A percentile compares a stretch with the other conserved stretches of the same genome.
Conservation (phyloP, 306 rosid genomes). For the Cucumis sativus region DNA sequence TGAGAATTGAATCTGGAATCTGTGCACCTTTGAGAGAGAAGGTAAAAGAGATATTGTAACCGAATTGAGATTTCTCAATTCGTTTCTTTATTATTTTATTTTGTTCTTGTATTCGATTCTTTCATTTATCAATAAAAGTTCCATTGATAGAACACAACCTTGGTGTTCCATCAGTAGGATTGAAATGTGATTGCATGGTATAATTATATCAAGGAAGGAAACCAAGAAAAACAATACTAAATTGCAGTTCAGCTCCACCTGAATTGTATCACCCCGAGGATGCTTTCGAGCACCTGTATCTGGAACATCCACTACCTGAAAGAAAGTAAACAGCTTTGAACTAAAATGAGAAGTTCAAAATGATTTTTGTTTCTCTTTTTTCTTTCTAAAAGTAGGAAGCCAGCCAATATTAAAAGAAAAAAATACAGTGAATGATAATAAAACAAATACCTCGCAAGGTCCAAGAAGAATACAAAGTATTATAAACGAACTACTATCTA, state of each 20-base stretch:
- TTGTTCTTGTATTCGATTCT: too few species aligned
- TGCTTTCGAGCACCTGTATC: slow-evolving; percentile 53
- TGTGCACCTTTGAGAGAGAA: too few species aligned
- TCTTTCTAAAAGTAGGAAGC: neutral
- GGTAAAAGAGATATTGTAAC: too few species aligned
- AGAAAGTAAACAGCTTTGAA: neutral
- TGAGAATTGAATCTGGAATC: too few species aligned
- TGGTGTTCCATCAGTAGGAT: too few species aligned
- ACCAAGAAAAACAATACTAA: neutral
- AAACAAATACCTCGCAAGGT: neutral
- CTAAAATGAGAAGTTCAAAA: neutral
- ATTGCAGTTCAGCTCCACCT: slow-evolving; percentile 23
- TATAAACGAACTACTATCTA: neutral
- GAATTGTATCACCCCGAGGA: slow-evolving; percentile 39
- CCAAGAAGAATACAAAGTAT: neutral
- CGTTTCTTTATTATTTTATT: too few species aligned
- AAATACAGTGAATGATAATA: neutral
- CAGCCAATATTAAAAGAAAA: neutral
- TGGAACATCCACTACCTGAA: slow-evolving; percentile 53
- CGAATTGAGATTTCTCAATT: too few species aligned
- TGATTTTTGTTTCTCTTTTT: neutral
- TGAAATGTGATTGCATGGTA: neutral
- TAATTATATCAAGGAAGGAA: neutral
- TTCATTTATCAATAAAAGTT: too few species aligned
- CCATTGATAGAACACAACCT: too few species aligned